Conservation (phyloP, 2,329 filamentous ascomycete genomes). For the Teratosphaeriaceae sp. region DNA sequence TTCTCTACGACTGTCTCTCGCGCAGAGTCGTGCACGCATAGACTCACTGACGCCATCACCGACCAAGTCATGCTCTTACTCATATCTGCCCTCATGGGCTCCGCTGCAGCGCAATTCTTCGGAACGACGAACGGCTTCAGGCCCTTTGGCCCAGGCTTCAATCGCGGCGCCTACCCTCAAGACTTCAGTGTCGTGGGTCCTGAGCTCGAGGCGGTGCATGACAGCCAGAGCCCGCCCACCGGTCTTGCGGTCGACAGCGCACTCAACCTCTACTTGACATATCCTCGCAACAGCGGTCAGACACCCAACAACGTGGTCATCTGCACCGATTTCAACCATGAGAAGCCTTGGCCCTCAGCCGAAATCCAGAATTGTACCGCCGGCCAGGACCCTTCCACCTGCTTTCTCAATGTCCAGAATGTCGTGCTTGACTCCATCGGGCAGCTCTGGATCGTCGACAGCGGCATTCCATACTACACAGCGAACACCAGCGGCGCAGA, state of each 20-base stretch:
- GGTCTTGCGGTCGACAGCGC: conserved; percentile 34
- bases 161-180: conserved; percentile 21
- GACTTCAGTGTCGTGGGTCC: conserved; percentile 34
- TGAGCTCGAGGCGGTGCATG: conserved; percentile 32
- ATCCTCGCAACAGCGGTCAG: conserved; percentile 34
- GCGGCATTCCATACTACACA: conserved; percentile 29
- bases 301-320: conserved; percentile 34
- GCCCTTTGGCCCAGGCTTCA: conserved; percentile 18
- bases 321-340: conserved; percentile 32
- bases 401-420: conserved; percentile 42
- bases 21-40: no score
- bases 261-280: conserved; percentile 37
- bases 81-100: not conserved
- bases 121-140: conserved; percentile 7
- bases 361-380: conserved; percentile 35
- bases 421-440: conserved; percentile 35
- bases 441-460: conserved; percentile 38
- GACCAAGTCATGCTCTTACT: not conserved
- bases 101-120: conserved; percentile 7
- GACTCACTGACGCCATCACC: no score
- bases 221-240: conserved; percentile 32
- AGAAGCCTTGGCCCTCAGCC: conserved; percentile 35
- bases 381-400: conserved; percentile 34
- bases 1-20: no score
- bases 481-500: conserved; percentile 20